A percentile compares a stretch with the other conserved stretches of the same genome.
These are phyloP conservation scores for Dictyostelium firmibasis DNA, from an alignment of 78 protist species.

Conservation along the genomic window DNA sequence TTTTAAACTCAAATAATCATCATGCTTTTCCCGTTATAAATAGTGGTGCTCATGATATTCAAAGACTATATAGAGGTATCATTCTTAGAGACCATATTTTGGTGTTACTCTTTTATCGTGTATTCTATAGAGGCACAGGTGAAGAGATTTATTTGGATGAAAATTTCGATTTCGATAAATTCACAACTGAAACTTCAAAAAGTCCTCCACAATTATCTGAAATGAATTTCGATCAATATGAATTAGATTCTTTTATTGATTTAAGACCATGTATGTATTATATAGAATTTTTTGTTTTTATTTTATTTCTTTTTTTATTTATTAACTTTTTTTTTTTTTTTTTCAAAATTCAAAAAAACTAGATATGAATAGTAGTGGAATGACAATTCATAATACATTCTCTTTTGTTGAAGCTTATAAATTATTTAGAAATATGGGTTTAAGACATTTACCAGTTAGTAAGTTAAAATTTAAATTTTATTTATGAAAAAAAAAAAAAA, in stretches of 20 bases:
- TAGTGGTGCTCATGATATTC: not conserved
- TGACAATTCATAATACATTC: constrained; percentile 75
- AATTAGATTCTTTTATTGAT: constrained; percentile 40
- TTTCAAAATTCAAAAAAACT: not conserved
- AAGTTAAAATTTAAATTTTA: not conserved
- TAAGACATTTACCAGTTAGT: constrained; percentile 80
- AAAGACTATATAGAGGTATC: constrained; percentile 32
- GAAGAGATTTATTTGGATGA: constrained; percentile 47
- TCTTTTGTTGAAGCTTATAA: constrained; percentile 74
- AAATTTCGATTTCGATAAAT: constrained; percentile 15
- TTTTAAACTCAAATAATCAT: constrained; percentile 28
- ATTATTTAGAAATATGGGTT: constrained; percentile 74
- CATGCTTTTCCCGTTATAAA: constrained; percentile 40
- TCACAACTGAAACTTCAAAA: constrained; percentile 32
- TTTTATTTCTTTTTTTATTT: not conserved
- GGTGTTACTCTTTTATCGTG: constrained; percentile 6
- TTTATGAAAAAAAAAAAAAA: not conserved
- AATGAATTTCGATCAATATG: constrained; percentile 12
- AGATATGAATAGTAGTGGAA: constrained; percentile 78
- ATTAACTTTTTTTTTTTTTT: not conserved
- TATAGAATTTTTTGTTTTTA: not conserved
- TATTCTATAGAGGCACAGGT: constrained; percentile 23
- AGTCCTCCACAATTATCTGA: constrained; percentile 36
- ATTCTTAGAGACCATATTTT: constrained; percentile 40
- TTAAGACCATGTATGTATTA: constrained; percentile 66